These are phyloP conservation scores for Ampelomyces quisqualis DNA, from an alignment of 2,329 filamentous ascomycete genomes.

Conservation along the genomic window DNA sequence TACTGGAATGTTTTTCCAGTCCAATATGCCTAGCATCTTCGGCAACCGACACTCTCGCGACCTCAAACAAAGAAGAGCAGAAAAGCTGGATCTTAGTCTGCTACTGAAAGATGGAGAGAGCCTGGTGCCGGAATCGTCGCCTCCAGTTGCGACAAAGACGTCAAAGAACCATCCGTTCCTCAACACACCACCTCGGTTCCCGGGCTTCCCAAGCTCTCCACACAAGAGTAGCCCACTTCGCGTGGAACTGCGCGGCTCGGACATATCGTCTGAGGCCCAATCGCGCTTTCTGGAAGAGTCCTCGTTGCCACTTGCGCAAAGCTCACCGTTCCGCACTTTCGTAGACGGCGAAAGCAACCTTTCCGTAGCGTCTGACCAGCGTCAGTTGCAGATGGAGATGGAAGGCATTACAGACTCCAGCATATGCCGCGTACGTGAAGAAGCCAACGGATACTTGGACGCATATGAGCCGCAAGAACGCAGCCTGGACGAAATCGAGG, in stretches of 20 bases:
- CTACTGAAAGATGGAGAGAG: constrained; percentile 37
- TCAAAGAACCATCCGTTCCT: constrained; percentile 33
- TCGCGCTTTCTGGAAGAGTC: constrained; percentile 30
- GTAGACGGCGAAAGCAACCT: constrained; percentile 29
- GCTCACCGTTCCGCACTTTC: constrained; percentile 38
- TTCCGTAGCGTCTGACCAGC: constrained; percentile 35
- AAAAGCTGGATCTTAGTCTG: constrained; percentile 35
- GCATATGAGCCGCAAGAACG: constrained; percentile 39
- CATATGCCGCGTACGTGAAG: constrained; percentile 33
- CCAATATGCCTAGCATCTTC: constrained; percentile 31
- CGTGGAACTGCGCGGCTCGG: constrained; percentile 30
- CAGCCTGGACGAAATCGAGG: constrained; percentile 35
- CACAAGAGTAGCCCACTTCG: constrained; percentile 41
- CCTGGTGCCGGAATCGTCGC: constrained; percentile 35
- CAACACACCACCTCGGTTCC: constrained; percentile 35
- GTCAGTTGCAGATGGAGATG: constrained; percentile 35
- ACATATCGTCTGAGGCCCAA: constrained; percentile 25
- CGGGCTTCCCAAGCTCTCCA: constrained; percentile 28
- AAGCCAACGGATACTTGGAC: constrained; percentile 37
- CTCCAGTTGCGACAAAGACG: constrained; percentile 21
- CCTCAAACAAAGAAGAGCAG: constrained; percentile 21
- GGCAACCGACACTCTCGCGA: constrained; percentile 26
- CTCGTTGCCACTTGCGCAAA: constrained; percentile 30
- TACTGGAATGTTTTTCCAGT: constrained; percentile 43
- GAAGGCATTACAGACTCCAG: constrained; percentile 29